Conservation (phyloP, 1,284 basidiomycete species). For the Singerocomus inundabilis region DNA sequence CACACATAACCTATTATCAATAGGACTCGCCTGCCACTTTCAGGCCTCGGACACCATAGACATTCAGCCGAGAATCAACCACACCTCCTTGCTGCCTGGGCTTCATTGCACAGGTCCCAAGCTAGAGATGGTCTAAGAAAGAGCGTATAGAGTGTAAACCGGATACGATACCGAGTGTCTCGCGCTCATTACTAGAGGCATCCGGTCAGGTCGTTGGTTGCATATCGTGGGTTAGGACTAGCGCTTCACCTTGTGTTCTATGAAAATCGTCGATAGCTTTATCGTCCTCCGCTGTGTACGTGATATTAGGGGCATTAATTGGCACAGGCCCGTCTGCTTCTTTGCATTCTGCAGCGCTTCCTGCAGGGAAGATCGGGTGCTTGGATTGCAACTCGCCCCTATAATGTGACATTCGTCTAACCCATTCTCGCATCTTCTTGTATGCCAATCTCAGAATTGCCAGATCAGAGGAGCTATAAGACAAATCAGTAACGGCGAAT, state of each 20-base stretch:
- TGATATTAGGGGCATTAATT: constrained; percentile 44
- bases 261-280: constrained; percentile 47
- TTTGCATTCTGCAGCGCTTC: constrained; percentile 42
- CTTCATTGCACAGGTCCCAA: constrained; percentile 71
- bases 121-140: constrained; percentile 31
- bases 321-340: constrained; percentile 37
- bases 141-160: neutral
- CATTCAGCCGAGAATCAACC: constrained; percentile 58
- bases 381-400: constrained; percentile 48
- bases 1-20: too few species aligned
- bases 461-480: constrained; percentile 51
- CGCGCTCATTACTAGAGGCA: constrained; percentile 32
- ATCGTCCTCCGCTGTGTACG: constrained; percentile 58
- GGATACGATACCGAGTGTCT: constrained; percentile 52
- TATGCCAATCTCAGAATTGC: constrained; percentile 53
- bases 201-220: neutral
- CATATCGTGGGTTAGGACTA: neutral
- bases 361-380: constrained; percentile 50
- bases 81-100: constrained; percentile 55
- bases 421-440: constrained; percentile 57
- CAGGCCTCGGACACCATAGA: constrained; percentile 58
- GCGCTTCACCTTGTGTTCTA: constrained; percentile 28
- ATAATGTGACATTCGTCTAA: constrained; percentile 54
- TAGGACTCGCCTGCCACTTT: constrained; percentile 48
- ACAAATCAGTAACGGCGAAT: constrained; percentile 1